Conservation (phyloP, 257 asterid species). For the Galeopsis tetrahit region DNA sequence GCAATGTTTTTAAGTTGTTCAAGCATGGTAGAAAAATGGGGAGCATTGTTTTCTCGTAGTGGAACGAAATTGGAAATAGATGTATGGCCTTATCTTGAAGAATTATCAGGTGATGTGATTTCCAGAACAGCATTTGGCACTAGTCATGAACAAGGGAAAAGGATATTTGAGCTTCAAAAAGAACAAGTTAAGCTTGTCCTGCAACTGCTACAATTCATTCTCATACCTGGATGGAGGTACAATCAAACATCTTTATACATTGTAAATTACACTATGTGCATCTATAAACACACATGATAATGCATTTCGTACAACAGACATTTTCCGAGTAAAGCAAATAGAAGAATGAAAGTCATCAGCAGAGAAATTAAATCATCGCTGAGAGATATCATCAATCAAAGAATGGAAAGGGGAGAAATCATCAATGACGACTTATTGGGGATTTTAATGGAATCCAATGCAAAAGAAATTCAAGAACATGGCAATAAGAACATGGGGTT, state of each 20-base stretch:
- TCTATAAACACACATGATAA: not conserved
- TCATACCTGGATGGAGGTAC: slow-evolving; percentile 50
- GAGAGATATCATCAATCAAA: slow-evolving; percentile 29
- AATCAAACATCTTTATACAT: not conserved
- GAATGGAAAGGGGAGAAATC: slow-evolving; percentile 26
- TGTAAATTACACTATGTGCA: no score
- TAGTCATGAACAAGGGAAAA: slow-evolving; percentile 11
- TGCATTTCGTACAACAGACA: slow-evolving; percentile 17
- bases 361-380: slow-evolving; percentile 14
- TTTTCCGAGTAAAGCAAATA: slow-evolving; percentile 40
- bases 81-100: slow-evolving; percentile 42
- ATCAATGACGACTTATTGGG: slow-evolving; percentile 40
- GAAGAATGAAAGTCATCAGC: slow-evolving; percentile 26
- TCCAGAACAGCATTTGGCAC: slow-evolving; percentile 42
- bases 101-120: slow-evolving; percentile 40
- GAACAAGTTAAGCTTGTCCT: slow-evolving; percentile 30
- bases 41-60: slow-evolving; percentile 1
- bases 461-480: slow-evolving; percentile 30
- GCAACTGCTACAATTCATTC: not conserved
- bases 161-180: slow-evolving; percentile 36
- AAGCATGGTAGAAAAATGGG: slow-evolving; percentile 41
- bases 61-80: slow-evolving; percentile 30
- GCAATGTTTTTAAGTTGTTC: slow-evolving; percentile 32
- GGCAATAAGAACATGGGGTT: slow-evolving; percentile 39
- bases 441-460: slow-evolving; percentile 39